phyloP scores from a whole-genome alignment of 2,329 filamentous ascomycete species.

The Teratosphaeria nubilosa region DNA sequence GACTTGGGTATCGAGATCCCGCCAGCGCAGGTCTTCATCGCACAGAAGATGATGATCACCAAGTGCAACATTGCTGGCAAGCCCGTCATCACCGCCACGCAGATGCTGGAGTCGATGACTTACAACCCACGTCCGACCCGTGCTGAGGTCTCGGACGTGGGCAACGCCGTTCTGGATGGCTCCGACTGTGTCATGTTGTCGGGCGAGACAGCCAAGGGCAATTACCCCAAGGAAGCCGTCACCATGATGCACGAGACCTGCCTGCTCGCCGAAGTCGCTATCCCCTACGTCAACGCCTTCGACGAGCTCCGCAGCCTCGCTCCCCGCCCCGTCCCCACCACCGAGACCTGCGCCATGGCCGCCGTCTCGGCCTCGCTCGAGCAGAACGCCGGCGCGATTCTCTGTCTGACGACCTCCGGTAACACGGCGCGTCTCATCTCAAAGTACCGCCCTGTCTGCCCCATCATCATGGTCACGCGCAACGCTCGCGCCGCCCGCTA shows the following conservation, averaged over 20 bases:
- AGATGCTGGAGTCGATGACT: constrained; percentile 99
- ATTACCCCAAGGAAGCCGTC: constrained; percentile 85
- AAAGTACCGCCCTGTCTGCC: constrained; percentile 98
- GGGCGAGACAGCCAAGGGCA: constrained; percentile 96
- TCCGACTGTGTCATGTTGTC: constrained; percentile 99
- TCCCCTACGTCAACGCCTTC: constrained; percentile 92
- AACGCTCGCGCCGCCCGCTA: constrained; percentile 76
- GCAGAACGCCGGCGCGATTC: constrained; percentile 89
- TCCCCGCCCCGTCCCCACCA: constrained; percentile 72
- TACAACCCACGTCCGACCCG: constrained; percentile 98
- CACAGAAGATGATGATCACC: constrained; percentile 99
- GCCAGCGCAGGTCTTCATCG: constrained; percentile 94
- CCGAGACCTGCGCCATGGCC: constrained; percentile 93
- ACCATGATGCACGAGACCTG: constrained; percentile 98
- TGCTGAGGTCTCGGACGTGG: constrained; percentile 96
- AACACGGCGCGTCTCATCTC: constrained; percentile 89
- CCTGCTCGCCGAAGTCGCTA: constrained; percentile 90
- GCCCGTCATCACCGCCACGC: constrained; percentile 95
- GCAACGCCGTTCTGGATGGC: constrained; percentile 94
- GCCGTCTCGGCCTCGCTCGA: constrained; percentile 92
- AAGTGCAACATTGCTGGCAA: constrained; percentile 99
- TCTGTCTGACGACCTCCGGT: constrained; percentile 89
- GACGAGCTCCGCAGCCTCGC: constrained; percentile 84
- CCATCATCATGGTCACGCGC: constrained; percentile 98
- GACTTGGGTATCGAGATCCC: constrained; percentile 98